Evolutionary conservation across 495 filamentous ascomycete species (phyloP).

Genomic region (Hypoxylon perforatum): DNA sequence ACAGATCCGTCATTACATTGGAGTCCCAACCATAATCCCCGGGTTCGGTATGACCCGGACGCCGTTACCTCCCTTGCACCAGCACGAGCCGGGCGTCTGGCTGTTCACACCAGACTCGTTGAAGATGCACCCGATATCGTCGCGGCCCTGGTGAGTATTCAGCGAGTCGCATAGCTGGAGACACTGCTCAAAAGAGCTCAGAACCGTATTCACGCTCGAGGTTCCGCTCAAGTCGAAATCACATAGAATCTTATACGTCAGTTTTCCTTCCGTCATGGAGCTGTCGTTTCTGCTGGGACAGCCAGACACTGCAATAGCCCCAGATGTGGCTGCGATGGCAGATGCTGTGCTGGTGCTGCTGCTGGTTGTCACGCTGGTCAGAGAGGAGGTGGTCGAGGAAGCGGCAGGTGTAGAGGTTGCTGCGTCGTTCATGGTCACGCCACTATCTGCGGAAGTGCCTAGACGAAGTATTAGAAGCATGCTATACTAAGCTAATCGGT

Average conservation of each 20-base stretch:
- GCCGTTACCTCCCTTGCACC: constrained; percentile 20
- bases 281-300: constrained; percentile 15
- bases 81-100: constrained; percentile 17
- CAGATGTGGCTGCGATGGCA: neutral
- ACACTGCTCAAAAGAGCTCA: constrained; percentile 23
- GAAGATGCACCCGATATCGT: constrained; percentile 18
- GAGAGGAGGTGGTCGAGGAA: constrained; percentile 8
- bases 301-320: constrained; percentile 5
- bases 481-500: neutral
- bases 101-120: constrained; percentile 13
- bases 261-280: neutral
- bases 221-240: constrained; percentile 31
- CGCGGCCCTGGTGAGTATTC: constrained; percentile 18
- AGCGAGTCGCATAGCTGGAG: constrained; percentile 31
- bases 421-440: constrained; percentile 1
- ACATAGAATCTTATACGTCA: constrained; percentile 22
- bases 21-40: constrained; percentile 17
- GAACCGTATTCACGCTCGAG: constrained; percentile 4
- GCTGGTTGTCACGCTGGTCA: no score
- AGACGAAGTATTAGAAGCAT: constrained; percentile 15
- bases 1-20: neutral
- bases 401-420: neutral
- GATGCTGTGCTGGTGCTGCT: constrained; percentile 8
- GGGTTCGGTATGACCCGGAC: constrained; percentile 4
- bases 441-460: constrained; percentile 5